A percentile compares a stretch with the other conserved stretches of the same genome.
Conservation (phyloP, 306 rosid genomes). For the Prunus mongolica region DNA sequence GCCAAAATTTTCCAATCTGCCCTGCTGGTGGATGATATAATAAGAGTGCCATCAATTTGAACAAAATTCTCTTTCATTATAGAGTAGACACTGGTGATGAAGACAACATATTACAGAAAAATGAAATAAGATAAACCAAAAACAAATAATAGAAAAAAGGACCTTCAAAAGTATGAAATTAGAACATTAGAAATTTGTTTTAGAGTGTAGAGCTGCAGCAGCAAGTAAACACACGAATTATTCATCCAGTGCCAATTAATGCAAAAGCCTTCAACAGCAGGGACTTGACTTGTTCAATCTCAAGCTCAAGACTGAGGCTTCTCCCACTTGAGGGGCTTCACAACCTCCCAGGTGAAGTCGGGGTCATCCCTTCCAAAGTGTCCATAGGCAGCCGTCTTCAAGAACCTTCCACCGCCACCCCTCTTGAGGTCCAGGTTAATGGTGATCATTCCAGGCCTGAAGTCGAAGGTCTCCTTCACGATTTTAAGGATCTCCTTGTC, state of each 20-base stretch:
- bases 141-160: background rate
- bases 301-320: conserved; percentile 60
- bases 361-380: conserved; percentile 98
- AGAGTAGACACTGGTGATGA: conserved; percentile 31
- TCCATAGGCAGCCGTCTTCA: conserved; percentile 98
- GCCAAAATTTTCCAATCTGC: too few relatives aligned
- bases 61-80: conserved; percentile 33
- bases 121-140: conserved; percentile 14
- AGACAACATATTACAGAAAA: conserved; percentile 14
- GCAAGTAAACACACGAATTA: conserved; percentile 41
- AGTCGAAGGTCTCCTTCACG: conserved; percentile 92
- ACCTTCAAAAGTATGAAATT: conserved; percentile 23
- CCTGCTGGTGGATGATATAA: too few relatives aligned
- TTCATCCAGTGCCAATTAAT: conserved; percentile 45
- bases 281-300: conserved; percentile 3
- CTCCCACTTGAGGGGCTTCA: conserved; percentile 98
- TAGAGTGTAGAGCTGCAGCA: conserved; percentile 25
- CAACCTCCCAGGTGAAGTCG: conserved; percentile 98
- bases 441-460: conserved; percentile 98
- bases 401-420: conserved; percentile 80
- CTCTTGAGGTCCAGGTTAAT: conserved; percentile 92
- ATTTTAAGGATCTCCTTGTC: conserved; percentile 88
- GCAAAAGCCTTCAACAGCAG: conserved; percentile 16
- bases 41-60: conserved; percentile 1
- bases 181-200: conserved; percentile 25